Evolutionary conservation across 1,139 yeast genomes (phyloP).

Genomic region (Yamadazyma atlantica): DNA sequence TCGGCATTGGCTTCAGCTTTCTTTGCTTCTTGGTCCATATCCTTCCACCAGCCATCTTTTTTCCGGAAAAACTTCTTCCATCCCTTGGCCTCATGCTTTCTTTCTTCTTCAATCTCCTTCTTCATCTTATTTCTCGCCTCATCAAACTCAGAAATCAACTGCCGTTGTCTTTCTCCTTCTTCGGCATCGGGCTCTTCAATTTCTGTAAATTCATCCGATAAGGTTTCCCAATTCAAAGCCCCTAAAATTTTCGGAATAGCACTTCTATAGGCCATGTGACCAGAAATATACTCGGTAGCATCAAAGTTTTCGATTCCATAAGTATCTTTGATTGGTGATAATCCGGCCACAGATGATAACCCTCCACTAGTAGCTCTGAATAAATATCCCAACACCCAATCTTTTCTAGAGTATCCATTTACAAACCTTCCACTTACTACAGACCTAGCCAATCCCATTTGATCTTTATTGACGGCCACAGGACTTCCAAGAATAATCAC

Average conservation of each 20-base stretch:
- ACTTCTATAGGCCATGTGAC: conserved; percentile 95
- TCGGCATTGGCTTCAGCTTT: conserved; percentile 13
- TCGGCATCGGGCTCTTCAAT: conserved; percentile 97
- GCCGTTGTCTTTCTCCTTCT: conserved; percentile 75
- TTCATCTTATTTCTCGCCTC: conserved; percentile 70
- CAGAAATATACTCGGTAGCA: conserved; percentile 83
- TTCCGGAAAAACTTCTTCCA: conserved; percentile 72
- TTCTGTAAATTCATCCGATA: conserved; percentile 90
- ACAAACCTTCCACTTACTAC: conserved; percentile 90
- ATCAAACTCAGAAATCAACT: conserved; percentile 79
- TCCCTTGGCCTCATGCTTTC: conserved; percentile 31
- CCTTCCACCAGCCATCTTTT: conserved; percentile 87
- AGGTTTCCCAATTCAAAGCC: conserved; percentile 72
- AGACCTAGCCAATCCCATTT: conserved; percentile 74
- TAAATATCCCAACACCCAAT: conserved; percentile 94
- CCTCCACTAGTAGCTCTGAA: conserved; percentile 98
- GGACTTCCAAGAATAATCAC: conserved; percentile 92
- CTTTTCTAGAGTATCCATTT: conserved; percentile 88
- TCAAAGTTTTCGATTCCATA: conserved; percentile 80
- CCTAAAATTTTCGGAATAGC: conserved; percentile 82
- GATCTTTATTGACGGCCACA: conserved; percentile 73
- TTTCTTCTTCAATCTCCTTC: conserved; percentile 31
- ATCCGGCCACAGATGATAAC: conserved; percentile 83
- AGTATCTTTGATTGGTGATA: conserved; percentile 67
- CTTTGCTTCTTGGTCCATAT: conserved; percentile 49